A percentile compares a stretch with the other conserved stretches of the same genome.
phyloP scores from a whole-genome alignment of 306 rosid genomes.

The Gynostemma pentaphyllum region DNA sequence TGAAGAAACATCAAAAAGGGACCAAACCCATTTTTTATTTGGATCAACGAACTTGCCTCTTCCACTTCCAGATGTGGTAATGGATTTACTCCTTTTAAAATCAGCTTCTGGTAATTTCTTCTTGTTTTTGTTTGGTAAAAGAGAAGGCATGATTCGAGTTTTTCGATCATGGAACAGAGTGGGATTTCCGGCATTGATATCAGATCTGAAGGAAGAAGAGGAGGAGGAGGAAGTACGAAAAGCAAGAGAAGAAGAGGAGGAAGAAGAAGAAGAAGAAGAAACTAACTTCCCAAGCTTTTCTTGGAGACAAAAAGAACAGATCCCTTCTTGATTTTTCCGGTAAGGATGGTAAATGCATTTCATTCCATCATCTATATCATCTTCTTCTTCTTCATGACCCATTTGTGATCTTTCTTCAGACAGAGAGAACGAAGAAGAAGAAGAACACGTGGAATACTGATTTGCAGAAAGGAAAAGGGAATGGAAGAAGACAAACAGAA shows the following conservation, averaged over 20 bases:
- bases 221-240: constrained; percentile 42
- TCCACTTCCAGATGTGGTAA: constrained; percentile 39
- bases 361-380: constrained; percentile 68
- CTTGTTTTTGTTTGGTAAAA: constrained; percentile 53
- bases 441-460: too few species aligned
- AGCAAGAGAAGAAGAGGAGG: constrained; percentile 68
- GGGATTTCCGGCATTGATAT: background rate
- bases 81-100: constrained; percentile 76
- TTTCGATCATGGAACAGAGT: background rate
- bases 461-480: too few species aligned
- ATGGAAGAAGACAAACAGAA: too few species aligned
- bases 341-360: constrained; percentile 78
- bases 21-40: constrained; percentile 62
- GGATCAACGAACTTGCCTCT: constrained; percentile 16
- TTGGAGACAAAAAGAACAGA: constrained; percentile 91
- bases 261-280: constrained; percentile 65
- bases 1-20: constrained; percentile 56
- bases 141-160: constrained; percentile 52
- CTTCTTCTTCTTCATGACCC: constrained; percentile 28
- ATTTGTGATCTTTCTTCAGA: too few species aligned
- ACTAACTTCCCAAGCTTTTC: constrained; percentile 90
- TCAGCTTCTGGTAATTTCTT: constrained; percentile 18
- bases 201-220: constrained; percentile 72
- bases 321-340: constrained; percentile 75
- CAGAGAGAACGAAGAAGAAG: too few species aligned